phyloP scores from a whole-genome alignment of 768 basidiomycete species.

The Russula sp. region DNA sequence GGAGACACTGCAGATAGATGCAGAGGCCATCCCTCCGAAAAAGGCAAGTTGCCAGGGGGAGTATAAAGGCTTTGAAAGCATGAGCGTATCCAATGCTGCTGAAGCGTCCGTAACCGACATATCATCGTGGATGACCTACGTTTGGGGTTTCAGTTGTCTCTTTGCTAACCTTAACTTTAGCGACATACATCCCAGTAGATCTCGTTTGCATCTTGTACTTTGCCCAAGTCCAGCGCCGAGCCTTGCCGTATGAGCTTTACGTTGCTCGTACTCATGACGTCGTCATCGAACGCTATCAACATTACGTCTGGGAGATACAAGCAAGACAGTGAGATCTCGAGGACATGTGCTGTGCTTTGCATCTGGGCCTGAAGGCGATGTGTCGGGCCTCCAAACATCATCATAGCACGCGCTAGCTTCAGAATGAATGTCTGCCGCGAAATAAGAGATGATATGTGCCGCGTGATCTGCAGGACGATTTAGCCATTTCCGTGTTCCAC shows the following conservation, averaged over 20 bases:
- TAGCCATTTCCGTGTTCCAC: neutral
- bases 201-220: slow-evolving; percentile 61
- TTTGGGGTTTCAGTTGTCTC: neutral
- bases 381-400: slow-evolving; percentile 83
- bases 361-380: slow-evolving; percentile 82
- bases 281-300: slow-evolving; percentile 79
- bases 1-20: slow-evolving; percentile 64
- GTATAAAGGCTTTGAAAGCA: slow-evolving; percentile 61
- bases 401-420: slow-evolving; percentile 79
- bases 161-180: neutral
- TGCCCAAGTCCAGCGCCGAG: slow-evolving; percentile 68
- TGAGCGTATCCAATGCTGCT: slow-evolving; percentile 60
- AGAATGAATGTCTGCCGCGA: slow-evolving; percentile 79
- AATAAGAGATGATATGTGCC: slow-evolving; percentile 77
- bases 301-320: slow-evolving; percentile 72
- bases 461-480: slow-evolving; percentile 52
- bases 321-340: slow-evolving; percentile 70
- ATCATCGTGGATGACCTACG: slow-evolving; percentile 76
- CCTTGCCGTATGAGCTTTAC: slow-evolving; percentile 74
- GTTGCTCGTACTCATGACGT: slow-evolving; percentile 70
- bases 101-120: slow-evolving; percentile 71
- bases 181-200: slow-evolving; percentile 65
- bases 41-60: slow-evolving; percentile 54
- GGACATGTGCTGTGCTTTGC: slow-evolving; percentile 67
- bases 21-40: slow-evolving; percentile 72